These are phyloP conservation scores for Medicago arabica DNA, from an alignment of 306 rosid genomes.

Conservation along the genomic window DNA sequence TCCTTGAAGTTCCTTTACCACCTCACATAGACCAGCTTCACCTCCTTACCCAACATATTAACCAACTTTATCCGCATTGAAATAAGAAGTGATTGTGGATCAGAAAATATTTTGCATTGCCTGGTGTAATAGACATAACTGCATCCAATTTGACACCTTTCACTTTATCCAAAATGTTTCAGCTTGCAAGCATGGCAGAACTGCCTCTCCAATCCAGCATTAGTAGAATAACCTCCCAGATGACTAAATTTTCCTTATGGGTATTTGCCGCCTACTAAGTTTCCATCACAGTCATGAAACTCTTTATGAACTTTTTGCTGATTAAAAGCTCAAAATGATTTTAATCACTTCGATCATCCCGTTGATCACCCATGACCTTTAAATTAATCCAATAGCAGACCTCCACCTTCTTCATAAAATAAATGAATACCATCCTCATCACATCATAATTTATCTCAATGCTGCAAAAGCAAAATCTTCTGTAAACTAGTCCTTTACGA, in stretches of 20 bases:
- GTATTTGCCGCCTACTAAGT: constrained; percentile 24
- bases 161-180: constrained; percentile 24
- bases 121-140: constrained; percentile 2
- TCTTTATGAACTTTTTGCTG: constrained; percentile 6
- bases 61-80: constrained; percentile 5
- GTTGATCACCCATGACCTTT: neutral
- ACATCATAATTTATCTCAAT: neutral
- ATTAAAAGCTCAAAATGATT: constrained; percentile 8
- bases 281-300: constrained; percentile 3
- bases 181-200: neutral
- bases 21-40: neutral
- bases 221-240: constrained; percentile 27
- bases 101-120: constrained; percentile 26
- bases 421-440: neutral
- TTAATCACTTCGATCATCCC: neutral
- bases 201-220: constrained; percentile 7
- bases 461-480: constrained; percentile 14
- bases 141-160: constrained; percentile 1
- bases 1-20: constrained; percentile 15
- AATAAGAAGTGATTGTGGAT: constrained; percentile 23
- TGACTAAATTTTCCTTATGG: constrained; percentile 19
- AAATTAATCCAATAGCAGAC: neutral
- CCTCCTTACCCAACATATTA: constrained; percentile 9
- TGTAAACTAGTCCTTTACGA: neutral
- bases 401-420: constrained; percentile 20